Conservation (phyloP, 148 eudicot genomes). For the Cornus kousa region DNA sequence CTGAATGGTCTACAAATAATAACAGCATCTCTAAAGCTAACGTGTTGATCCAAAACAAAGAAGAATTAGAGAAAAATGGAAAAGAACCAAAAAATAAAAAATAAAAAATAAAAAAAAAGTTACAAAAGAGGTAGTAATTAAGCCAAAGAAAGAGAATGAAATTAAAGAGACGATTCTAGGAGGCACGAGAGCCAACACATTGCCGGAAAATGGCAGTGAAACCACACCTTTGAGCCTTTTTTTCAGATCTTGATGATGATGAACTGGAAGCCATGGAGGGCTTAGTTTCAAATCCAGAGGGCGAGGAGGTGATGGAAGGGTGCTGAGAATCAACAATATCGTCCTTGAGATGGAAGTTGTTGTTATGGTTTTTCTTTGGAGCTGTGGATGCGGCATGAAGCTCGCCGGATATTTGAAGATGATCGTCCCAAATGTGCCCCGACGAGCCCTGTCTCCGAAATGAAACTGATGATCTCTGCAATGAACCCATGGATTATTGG, state of each 20-base stretch:
- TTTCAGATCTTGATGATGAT: slow-evolving; percentile 6
- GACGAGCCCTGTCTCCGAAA: slow-evolving; percentile 56
- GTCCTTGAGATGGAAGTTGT: not conserved
- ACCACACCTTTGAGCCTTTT: slow-evolving; percentile 13
- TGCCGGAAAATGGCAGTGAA: slow-evolving; percentile 26
- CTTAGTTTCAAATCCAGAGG: slow-evolving; percentile 13
- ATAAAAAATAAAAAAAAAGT: too few relatives aligned
- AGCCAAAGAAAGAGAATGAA: too few relatives aligned
- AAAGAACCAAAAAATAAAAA: not conserved
- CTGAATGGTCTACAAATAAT: not conserved
- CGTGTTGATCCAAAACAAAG: not conserved
- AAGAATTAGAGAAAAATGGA: not conserved
- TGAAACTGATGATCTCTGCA: slow-evolving; percentile 47
- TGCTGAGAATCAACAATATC: not conserved
- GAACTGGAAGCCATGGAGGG: not conserved
- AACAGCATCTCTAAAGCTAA: not conserved
- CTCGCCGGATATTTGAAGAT: not conserved
- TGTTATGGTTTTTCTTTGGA: not conserved
- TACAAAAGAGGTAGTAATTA: too few relatives aligned
- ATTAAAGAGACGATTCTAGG: not conserved
- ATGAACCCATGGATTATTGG: slow-evolving; percentile 18
- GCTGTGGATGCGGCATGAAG: not conserved
- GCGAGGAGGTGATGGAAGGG: not conserved
- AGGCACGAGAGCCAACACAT: slow-evolving; percentile 22
- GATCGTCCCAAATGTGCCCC: slow-evolving; percentile 40